Evolutionary conservation across 176 grass and related monocot species (phyloP), one percentile per base, ranked within the genome.

Genomic region (Hsuehochloa calcarea): DNA sequence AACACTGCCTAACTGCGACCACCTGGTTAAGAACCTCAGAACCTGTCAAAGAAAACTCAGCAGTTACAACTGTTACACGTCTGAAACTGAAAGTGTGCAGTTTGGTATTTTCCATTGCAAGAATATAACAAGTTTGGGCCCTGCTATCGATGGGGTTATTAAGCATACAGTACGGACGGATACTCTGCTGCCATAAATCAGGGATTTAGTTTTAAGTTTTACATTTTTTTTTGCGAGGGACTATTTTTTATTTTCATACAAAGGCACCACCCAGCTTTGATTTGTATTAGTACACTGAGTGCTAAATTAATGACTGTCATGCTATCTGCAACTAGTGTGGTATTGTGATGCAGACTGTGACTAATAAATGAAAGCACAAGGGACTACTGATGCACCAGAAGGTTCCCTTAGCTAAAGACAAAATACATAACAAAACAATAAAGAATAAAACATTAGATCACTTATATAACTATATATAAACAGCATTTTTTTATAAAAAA

Each of bases 21-120:
- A 71, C 35, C 64, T 66, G 60, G 45, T 82, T 65, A 70, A 70
- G 31, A 69, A 55, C 86, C 87, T 92, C 83, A 34, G 31, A 69
- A 55, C 86, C 87, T 92, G 87, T 34, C 20, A 63, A 88, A 34
- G 29, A 62, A 64, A 82, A 56, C 3, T 6, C 49, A 87, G 68
- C 4, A 58, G 74, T 90, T 60, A 86, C 65, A 34, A 67, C 20
- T 78, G 63, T 58, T 47, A 46, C 38, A 68, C 1, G 3, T 60
- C 60, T 46, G 54, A 63, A 70, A 56, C 58, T 64, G 47, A 69
- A 85, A 85, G 23, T 40, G 29, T 29, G 15, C 13, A 10, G 12
- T 51, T 5, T 15, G 35, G 45, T 61, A 74, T 50, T 75, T 81
- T 23, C n/a, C 3, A 5, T 66, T 74, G 69, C 68, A 59, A 73